phyloP scores from a whole-genome alignment of 1,284 basidiomycete species.

The Taiwanofungus camphoratus region DNA sequence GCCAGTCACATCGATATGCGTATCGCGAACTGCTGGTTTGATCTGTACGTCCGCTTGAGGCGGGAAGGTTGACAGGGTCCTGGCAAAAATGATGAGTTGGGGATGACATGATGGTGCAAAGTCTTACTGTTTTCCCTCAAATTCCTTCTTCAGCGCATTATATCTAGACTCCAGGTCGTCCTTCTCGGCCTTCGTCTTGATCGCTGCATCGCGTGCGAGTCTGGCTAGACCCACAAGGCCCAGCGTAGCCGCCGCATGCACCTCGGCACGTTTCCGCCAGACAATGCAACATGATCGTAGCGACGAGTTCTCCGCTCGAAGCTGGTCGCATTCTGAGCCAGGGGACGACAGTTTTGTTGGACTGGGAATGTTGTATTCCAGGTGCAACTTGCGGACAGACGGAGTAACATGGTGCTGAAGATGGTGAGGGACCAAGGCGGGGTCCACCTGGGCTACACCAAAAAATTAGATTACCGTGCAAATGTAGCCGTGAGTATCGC shows the following conservation, averaged over 20 bases:
- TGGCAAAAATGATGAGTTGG: neutral
- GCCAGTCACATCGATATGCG: slow-evolving; percentile 9
- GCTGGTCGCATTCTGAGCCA: slow-evolving; percentile 36
- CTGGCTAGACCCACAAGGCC: slow-evolving; percentile 46
- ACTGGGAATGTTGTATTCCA: slow-evolving; percentile 30
- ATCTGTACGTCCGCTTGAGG: slow-evolving; percentile 1
- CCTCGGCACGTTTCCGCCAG: slow-evolving; percentile 54
- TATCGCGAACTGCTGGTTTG: slow-evolving; percentile 8
- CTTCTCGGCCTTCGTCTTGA: slow-evolving; percentile 39
- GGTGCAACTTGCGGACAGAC: slow-evolving; percentile 44
- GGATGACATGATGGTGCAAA: neutral
- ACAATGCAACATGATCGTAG: slow-evolving; percentile 41
- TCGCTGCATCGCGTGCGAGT: slow-evolving; percentile 41
- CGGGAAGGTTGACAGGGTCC: slow-evolving; percentile 10
- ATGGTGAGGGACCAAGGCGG: slow-evolving; percentile 39
- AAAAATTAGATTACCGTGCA: slow-evolving; percentile 1
- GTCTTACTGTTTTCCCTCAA: slow-evolving; percentile 20
- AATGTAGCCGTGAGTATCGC: slow-evolving; percentile 3
- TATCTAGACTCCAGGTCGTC: slow-evolving; percentile 36
- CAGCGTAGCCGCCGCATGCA: slow-evolving; percentile 49
- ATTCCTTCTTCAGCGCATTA: slow-evolving; percentile 26
- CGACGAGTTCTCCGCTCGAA: slow-evolving; percentile 45
- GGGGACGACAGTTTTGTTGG: slow-evolving; percentile 14
- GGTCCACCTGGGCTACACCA: slow-evolving; percentile 39
- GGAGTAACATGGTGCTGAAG: slow-evolving; percentile 45